Evolutionary conservation across 208 protist genomes (phyloP).

Genomic region (Trypanosoma cruzi): DNA sequence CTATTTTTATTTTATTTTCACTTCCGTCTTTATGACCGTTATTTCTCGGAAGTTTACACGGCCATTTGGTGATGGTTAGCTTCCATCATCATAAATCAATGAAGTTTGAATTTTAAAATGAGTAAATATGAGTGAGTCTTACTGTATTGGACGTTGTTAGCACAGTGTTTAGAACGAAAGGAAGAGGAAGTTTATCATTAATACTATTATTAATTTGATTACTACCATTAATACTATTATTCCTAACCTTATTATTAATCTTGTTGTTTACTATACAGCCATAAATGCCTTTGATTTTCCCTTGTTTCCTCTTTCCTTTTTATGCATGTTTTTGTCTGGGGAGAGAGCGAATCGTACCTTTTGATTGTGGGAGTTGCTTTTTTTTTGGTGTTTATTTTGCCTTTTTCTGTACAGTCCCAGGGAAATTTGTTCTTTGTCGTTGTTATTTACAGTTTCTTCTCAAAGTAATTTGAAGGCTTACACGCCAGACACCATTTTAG

Average conservation of each 20-base stretch:
- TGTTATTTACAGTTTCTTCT: background rate
- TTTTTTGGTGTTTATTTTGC: background rate
- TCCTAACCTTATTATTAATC: background rate
- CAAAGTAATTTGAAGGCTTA: background rate
- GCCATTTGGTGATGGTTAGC: background rate
- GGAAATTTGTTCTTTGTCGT: background rate
- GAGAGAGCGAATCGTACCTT: background rate
- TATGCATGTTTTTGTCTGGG: background rate
- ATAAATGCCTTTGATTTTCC: background rate
- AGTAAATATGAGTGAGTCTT: slow-evolving; percentile 3
- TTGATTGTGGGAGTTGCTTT: background rate
- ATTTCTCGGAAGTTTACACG: background rate
- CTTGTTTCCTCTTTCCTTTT: background rate
- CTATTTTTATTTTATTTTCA: background rate
- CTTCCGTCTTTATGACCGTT: background rate
- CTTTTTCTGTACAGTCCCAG: background rate
- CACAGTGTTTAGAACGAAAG: background rate
- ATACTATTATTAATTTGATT: background rate
- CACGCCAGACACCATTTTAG: background rate
- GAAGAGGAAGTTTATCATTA: background rate
- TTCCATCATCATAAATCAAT: slow-evolving; percentile 24
- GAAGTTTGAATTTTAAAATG: slow-evolving; percentile 24
- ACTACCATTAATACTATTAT: background rate
- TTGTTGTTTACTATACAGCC: background rate
- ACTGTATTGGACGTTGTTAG: slow-evolving; percentile 1